A percentile compares a stretch with the other conserved stretches of the same genome.
These are phyloP conservation scores for Nicotiana paniculata DNA, from an alignment of 257 asterid species.

Conservation along the genomic window DNA sequence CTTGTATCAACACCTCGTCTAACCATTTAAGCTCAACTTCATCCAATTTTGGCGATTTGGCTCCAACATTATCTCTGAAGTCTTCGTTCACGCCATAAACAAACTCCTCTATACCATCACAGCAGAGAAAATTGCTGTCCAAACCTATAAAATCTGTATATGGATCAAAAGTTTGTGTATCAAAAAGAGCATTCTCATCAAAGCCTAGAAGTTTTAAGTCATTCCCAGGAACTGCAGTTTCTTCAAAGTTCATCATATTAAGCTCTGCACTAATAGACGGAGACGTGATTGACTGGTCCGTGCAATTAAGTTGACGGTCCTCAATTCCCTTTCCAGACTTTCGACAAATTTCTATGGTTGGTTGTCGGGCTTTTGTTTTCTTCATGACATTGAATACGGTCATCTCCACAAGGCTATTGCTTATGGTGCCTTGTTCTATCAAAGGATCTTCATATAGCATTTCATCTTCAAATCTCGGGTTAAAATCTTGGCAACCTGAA, in stretches of 20 bases:
- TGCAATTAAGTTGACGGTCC: not conserved
- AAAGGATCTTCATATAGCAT: slow-evolving; percentile 1
- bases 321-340: not conserved
- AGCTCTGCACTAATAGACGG: slow-evolving; percentile 13
- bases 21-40: slow-evolving; percentile 16
- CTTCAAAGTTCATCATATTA: slow-evolving; percentile 8
- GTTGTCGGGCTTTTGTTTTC: not conserved
- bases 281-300: not conserved
- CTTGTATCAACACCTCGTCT: not conserved
- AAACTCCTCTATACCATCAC: not conserved
- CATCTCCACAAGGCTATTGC: not conserved
- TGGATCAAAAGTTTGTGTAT: not conserved
- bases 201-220: slow-evolving; percentile 20
- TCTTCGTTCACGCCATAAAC: not conserved
- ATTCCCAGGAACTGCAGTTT: slow-evolving; percentile 8
- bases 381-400: not conserved
- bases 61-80: not conserved
- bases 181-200: slow-evolving; percentile 6
- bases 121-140: not conserved
- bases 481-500: not conserved
- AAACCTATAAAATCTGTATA: not conserved
- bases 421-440: not conserved
- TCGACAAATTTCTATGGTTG: not conserved
- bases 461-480: not conserved
- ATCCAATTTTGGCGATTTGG: not conserved